A percentile compares a stretch with the other conserved stretches of the same genome.
These are phyloP conservation scores for Zizania palustris DNA, from an alignment of 202 grass and related monocot genomes.

Conservation along the genomic window DNA sequence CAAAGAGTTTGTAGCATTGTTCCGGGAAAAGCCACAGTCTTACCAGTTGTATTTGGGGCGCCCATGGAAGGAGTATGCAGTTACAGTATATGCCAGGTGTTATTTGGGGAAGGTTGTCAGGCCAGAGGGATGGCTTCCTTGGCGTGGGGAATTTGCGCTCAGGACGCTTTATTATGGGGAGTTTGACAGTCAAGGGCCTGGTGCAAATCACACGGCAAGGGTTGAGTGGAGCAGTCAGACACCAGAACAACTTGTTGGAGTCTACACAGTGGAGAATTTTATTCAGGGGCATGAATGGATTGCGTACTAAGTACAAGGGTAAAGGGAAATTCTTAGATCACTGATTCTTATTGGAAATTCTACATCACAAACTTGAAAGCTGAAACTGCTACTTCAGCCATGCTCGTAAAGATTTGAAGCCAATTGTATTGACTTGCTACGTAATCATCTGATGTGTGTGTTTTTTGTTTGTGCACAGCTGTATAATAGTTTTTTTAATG, in stretches of 20 bases:
- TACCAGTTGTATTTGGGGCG: slow-evolving; percentile 76
- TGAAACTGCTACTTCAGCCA: neutral
- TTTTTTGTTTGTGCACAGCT: neutral
- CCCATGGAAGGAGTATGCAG: slow-evolving; percentile 87
- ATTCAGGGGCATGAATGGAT: slow-evolving; percentile 84
- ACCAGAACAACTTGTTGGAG: slow-evolving; percentile 46
- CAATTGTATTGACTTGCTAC: slow-evolving; percentile 13
- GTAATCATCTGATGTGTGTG: slow-evolving; percentile 11
- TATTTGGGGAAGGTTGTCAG: slow-evolving; percentile 65
- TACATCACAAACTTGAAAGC: neutral
- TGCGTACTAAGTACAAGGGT: neutral
- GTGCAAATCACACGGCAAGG: slow-evolving; percentile 62
- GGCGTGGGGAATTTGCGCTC: slow-evolving; percentile 68
- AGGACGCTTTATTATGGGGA: slow-evolving; percentile 75
- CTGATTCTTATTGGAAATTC: slow-evolving; percentile 28
- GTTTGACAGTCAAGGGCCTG: slow-evolving; percentile 68
- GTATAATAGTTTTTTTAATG: neutral
- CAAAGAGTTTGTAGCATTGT: slow-evolving; percentile 54
- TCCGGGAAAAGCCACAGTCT: slow-evolving; percentile 48
- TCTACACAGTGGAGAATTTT: slow-evolving; percentile 79
- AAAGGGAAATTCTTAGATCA: slow-evolving; percentile 18
- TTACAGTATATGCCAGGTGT: slow-evolving; percentile 63
- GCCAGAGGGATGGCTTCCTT: slow-evolving; percentile 81
- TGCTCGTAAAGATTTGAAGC: neutral
- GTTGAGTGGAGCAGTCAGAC: slow-evolving; percentile 73